phyloP scores from a whole-genome alignment of 208 protist species.

The Wallacemonas sp. region DNA sequence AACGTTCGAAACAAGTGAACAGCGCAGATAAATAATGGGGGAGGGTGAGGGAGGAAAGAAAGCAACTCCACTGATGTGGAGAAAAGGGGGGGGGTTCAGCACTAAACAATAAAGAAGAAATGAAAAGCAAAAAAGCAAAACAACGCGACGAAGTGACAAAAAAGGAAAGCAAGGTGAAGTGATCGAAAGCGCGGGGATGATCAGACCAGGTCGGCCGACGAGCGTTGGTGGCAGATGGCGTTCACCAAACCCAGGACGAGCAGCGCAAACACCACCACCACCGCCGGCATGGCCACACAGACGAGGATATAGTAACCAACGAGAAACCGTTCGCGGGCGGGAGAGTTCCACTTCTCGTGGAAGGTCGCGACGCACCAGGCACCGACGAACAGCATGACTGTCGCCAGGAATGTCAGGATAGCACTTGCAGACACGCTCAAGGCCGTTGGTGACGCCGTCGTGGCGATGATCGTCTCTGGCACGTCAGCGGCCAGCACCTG shows the following conservation, averaged over 20 bases:
- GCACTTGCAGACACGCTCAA: not conserved
- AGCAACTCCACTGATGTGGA: too few relatives aligned
- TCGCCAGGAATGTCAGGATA: not conserved
- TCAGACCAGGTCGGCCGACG: too few relatives aligned
- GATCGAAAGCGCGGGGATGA: too few relatives aligned
- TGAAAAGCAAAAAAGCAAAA: too few relatives aligned
- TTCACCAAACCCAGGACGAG: not conserved
- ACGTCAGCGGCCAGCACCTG: not conserved
- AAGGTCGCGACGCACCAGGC: conserved; percentile 7
- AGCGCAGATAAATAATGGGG: too few relatives aligned
- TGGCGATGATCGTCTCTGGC: not conserved
- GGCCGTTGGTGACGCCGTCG: not conserved
- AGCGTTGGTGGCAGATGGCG: too few relatives aligned
- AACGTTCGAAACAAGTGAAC: too few relatives aligned
- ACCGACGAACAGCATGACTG: not conserved
- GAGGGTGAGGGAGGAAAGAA: too few relatives aligned
- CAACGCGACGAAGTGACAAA: too few relatives aligned
- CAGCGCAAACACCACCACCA: not conserved
- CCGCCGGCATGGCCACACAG: not conserved
- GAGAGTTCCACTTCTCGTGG: not conserved
- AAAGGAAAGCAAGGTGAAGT: too few relatives aligned
- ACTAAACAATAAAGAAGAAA: too few relatives aligned
- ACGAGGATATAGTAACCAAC: not conserved
- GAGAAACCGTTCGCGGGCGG: not conserved
- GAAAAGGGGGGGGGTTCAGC: too few relatives aligned